Conservation (phyloP, 371 early-diverging fungal species). For the Circinella minor region DNA sequence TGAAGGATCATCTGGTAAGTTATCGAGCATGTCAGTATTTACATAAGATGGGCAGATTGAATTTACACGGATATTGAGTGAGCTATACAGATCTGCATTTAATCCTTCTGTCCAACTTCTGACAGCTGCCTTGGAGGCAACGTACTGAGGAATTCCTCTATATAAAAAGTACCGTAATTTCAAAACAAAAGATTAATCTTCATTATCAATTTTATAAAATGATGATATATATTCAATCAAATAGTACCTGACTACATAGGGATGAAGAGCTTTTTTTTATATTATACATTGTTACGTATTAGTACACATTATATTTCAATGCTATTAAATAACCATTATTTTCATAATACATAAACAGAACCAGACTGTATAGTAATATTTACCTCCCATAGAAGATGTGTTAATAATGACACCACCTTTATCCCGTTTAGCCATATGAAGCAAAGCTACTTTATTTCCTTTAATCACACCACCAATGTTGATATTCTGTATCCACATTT, state of each 20-base stretch:
- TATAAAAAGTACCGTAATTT: no score
- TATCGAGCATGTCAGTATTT: neutral
- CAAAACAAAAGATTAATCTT: no score
- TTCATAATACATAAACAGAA: neutral
- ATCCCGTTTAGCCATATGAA: constrained; percentile 45
- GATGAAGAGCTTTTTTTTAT: no score
- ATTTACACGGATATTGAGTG: constrained; percentile 27
- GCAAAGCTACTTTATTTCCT: constrained; percentile 38
- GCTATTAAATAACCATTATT: neutral
- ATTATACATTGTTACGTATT: no score
- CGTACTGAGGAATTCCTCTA: neutral
- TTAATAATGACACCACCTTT: constrained; percentile 55
- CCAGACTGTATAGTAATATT: no score
- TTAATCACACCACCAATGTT: constrained; percentile 12
- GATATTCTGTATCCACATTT: constrained; percentile 10
- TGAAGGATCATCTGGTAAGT: neutral
- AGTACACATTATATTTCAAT: no score
- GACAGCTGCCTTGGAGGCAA: constrained; percentile 25
- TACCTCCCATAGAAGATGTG: constrained; percentile 31
- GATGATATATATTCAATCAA: no score
- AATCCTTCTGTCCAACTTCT: constrained; percentile 27
- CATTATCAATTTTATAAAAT: neutral
- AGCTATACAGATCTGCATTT: constrained; percentile 12
- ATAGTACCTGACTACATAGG: no score
- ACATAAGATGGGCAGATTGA: constrained; percentile 3